Evolutionary conservation across 2,329 filamentous ascomycete genomes (phyloP).

Genomic region (Fusarium chaquense): DNA sequence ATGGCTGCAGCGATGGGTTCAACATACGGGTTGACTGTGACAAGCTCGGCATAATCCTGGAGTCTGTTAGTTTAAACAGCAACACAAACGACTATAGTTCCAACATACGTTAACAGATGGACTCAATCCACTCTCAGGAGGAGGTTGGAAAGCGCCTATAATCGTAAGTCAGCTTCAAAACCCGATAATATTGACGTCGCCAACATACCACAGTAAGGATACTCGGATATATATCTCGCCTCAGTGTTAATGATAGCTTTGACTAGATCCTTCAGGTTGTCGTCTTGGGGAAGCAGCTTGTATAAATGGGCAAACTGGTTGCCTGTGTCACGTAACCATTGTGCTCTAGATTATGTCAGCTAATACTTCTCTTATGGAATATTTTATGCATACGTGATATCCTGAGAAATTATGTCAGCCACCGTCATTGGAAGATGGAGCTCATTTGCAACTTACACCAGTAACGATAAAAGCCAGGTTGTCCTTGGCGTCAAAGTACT

Average conservation of each 20-base stretch:
- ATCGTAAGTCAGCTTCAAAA: not conserved
- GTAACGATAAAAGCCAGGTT: conserved; percentile 27
- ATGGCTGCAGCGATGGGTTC: accelerated
- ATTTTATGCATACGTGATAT: conserved; percentile 12
- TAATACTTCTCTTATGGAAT: accelerated
- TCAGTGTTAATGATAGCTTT: conserved; percentile 33
- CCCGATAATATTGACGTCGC: accelerated
- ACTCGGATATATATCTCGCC: conserved; percentile 21
- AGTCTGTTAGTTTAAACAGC: not conserved
- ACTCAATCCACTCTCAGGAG: conserved; percentile 17
- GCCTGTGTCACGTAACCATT: conserved; percentile 25
- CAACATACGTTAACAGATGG: conserved; percentile 18
- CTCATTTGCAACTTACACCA: conserved; percentile 4
- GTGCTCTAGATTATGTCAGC: not conserved
- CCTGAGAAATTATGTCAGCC: not conserved
- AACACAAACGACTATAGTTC: accelerated
- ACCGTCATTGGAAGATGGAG: too few species aligned
- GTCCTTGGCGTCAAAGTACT: conserved; percentile 17
- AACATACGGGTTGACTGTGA: conserved; percentile 17
- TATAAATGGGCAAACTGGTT: conserved; percentile 33
- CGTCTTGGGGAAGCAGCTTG: conserved; percentile 17
- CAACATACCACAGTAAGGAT: conserved; percentile 22
- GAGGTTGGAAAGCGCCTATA: conserved; percentile 25
- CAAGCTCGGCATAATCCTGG: conserved; percentile 23
- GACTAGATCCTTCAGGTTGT: conserved; percentile 15